Evolutionary conservation across 345 rosid genomes (phyloP).

Genomic region (Salix arbutifolia): DNA sequence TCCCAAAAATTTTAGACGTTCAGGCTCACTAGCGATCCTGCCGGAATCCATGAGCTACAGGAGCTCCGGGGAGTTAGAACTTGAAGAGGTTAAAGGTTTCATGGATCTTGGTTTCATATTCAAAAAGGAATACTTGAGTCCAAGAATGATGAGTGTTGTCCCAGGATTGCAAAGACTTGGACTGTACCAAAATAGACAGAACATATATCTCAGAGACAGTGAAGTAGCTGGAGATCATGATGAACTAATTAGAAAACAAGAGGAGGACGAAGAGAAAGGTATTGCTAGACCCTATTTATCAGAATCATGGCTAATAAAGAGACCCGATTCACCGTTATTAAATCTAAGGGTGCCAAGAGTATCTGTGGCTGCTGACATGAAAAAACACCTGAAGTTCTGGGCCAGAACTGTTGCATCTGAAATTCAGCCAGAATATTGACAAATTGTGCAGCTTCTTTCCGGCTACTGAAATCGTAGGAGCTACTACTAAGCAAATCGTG

Average conservation of each 20-base stretch:
- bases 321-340: conserved; percentile 50
- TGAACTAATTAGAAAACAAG: background rate
- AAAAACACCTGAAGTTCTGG: conserved; percentile 55
- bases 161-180: conserved; percentile 56
- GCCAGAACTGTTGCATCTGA: conserved; percentile 55
- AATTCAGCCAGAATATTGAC: conserved; percentile 36
- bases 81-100: conserved; percentile 69
- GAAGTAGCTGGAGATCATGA: background rate
- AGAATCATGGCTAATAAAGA: conserved; percentile 62
- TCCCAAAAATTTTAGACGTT: conserved; percentile 9
- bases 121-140: conserved; percentile 41
- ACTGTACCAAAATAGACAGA: background rate
- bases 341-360: conserved; percentile 39
- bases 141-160: conserved; percentile 44
- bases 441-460: background rate
- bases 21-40: conserved; percentile 4
- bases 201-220: background rate
- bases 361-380: conserved; percentile 43
- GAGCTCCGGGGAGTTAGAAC: conserved; percentile 47
- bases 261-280: conserved; percentile 18
- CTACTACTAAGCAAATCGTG: background rate
- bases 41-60: conserved; percentile 40
- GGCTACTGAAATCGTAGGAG: too few species aligned
- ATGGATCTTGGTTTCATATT: conserved; percentile 64
- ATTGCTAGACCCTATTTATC: conserved; percentile 53